Conservation (phyloP, 2,329 filamentous ascomycete species). For the Diaporthe ampelina region DNA sequence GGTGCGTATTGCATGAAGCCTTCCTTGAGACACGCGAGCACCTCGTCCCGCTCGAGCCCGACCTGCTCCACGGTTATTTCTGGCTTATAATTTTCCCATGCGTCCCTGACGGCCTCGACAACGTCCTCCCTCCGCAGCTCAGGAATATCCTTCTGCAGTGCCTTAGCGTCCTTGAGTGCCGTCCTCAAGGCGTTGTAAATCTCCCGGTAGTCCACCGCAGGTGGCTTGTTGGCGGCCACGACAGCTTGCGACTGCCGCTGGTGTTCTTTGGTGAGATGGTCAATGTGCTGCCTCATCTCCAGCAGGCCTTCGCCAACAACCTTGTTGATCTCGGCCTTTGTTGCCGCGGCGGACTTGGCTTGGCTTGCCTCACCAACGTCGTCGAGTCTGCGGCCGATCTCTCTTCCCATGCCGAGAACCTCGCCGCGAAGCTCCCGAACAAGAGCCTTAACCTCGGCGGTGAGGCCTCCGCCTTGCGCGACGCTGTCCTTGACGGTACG, state of each 20-base stretch:
- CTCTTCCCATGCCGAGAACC: conserved; percentile 93
- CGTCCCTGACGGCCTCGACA: conserved; percentile 87
- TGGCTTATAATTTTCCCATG: conserved; percentile 94
- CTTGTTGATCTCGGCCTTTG: conserved; percentile 78
- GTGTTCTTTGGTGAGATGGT: conserved; percentile 82
- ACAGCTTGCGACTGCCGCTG: conserved; percentile 77
- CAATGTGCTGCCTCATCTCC: conserved; percentile 88
- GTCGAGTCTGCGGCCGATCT: conserved; percentile 89
- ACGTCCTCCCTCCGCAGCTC: conserved; percentile 85
- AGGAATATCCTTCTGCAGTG: conserved; percentile 59
- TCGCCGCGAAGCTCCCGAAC: conserved; percentile 92
- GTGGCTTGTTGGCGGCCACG: conserved; percentile 68
- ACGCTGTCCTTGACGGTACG: conserved; percentile 93
- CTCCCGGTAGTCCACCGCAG: conserved; percentile 81
- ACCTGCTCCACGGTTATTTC: conserved; percentile 93
- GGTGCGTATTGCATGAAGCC: conserved; percentile 83
- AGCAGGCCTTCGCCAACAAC: conserved; percentile 86
- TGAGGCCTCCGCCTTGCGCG: conserved; percentile 87
- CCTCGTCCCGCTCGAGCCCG: conserved; percentile 90
- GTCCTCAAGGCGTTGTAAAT: conserved; percentile 88
- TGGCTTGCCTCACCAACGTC: conserved; percentile 67
- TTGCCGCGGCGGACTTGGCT: conserved; percentile 64
- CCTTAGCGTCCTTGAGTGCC: conserved; percentile 75
- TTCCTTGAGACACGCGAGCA: conserved; percentile 87
- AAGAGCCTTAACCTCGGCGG: conserved; percentile 90